Evolutionary conservation across 1,284 basidiomycete species (phyloP), one percentile per base, ranked within the genome.

Genomic region (Trichosporon ovoides): DNA sequence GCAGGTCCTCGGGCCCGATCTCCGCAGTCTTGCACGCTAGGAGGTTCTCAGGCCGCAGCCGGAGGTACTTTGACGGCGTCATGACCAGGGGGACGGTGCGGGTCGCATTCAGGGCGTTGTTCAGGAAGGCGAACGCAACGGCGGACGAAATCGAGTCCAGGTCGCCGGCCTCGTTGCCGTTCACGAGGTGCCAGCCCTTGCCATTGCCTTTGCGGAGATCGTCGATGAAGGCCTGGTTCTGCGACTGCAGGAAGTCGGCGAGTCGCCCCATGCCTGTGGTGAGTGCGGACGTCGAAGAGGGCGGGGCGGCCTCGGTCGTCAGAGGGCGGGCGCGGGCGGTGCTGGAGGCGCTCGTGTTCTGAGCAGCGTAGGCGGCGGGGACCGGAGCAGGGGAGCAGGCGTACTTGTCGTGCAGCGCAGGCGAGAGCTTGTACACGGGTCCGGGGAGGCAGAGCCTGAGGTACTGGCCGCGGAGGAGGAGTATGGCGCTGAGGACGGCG

Each of bases 81-180:
- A 88, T 87, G 55, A 89, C 78, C 34, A 98, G 81, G 0, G 95
- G 84, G 19, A 93, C 81, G n/a, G 82, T 80, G 22, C 80, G 80
- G 24, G 74, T 74, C 10, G 83, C 77, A 51, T 81, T 73, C 11
- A 84, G 75, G 35, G 82, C 67, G 72, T 83, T 70, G 70, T 80
- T 72, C 52, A 91, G 81, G 82, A 86, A 91, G 0, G 91, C 84
- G 75, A 84, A 91, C 2, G 84, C 87, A 57, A 96, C 83, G 2
- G 92, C 84, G 57, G 87, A 88, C 0, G 90, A 89, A 28, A 94
- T 73, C 12, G 86, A 86, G 77, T 97, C 93, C 38, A 96, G 84
- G 77, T 97, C 93, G 70, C 91, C 91, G 11, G 92, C 89, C 76
- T 95, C 91, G 71, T 96, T 95, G 1, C 92, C 92, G 83, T 91